Conservation (phyloP, 106 monocot species). For the Xerophyta viscosa region DNA sequence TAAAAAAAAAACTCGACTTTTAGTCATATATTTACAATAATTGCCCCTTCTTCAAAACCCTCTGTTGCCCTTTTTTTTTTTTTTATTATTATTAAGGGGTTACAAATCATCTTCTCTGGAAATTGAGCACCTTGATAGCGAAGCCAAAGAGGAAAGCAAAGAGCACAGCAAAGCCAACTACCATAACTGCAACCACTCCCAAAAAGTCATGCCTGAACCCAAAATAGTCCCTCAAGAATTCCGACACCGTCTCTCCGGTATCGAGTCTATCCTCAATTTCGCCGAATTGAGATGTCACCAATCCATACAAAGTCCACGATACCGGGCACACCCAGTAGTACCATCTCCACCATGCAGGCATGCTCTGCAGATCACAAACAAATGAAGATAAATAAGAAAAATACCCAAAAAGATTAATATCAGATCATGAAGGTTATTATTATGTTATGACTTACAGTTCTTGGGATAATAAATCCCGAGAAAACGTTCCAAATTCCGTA, state of each 20-base stretch:
- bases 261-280: not conserved
- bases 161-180: constrained; percentile 17
- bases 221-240: constrained; percentile 19
- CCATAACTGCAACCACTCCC: constrained; percentile 20
- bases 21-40: too few relatives aligned
- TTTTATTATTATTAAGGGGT: too few relatives aligned
- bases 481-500: constrained; percentile 11
- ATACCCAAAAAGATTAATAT: not conserved
- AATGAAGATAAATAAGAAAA: not conserved
- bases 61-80: too few relatives aligned
- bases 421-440: not conserved
- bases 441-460: constrained; percentile 1
- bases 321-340: constrained; percentile 6
- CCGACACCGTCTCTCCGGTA: not conserved
- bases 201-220: constrained; percentile 29
- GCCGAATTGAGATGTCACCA: constrained; percentile 9
- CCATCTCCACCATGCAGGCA: constrained; percentile 15
- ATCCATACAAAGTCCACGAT: constrained; percentile 5
- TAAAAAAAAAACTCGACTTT: too few relatives aligned
- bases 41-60: too few relatives aligned
- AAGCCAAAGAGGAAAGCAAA: constrained; percentile 26
- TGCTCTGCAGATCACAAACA: constrained; percentile 6
- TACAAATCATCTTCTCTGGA: constrained; percentile 38
- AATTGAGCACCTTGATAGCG: constrained; percentile 28
- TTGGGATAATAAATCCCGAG: constrained; percentile 10